These are phyloP conservation scores for Vitis rupestris DNA, from an alignment of 164 flowering plant species.

Conservation along the genomic window DNA sequence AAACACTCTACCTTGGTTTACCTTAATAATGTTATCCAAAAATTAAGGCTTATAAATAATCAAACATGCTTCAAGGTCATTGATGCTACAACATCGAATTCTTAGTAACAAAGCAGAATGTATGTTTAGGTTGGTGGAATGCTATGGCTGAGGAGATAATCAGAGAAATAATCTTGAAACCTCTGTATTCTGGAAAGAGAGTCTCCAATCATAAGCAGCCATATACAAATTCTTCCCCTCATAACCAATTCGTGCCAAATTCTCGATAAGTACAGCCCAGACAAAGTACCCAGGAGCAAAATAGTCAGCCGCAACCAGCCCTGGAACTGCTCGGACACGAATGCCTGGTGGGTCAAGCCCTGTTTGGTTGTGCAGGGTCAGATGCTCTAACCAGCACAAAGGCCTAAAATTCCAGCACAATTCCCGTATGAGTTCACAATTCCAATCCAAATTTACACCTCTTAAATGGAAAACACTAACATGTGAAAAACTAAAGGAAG, in stretches of 20 bases:
- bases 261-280: slow-evolving; percentile 73
- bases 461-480: background rate
- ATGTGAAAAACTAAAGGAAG: too few species aligned
- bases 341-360: slow-evolving; percentile 82
- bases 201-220: slow-evolving; percentile 81
- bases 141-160: background rate
- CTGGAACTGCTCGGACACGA: slow-evolving; percentile 69
- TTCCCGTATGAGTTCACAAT: background rate
- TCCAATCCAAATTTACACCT: background rate
- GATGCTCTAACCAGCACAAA: slow-evolving; percentile 76
- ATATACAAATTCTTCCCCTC: slow-evolving; percentile 75
- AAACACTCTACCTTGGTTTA: background rate
- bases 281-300: slow-evolving; percentile 77
- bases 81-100: too few species aligned
- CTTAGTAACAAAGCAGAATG: too few species aligned
- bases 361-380: slow-evolving; percentile 64
- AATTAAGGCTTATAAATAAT: too few species aligned
- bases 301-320: slow-evolving; percentile 74
- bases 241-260: slow-evolving; percentile 69
- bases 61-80: too few species aligned
- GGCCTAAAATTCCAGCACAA: slow-evolving; percentile 44
- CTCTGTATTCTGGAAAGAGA: slow-evolving; percentile 83
- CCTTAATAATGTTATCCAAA: background rate
- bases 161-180: slow-evolving; percentile 21
- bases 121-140: background rate